Base-by-base conservation (phyloP, 2,329 filamentous ascomycete species). In the Penicillium sp. region DNA sequence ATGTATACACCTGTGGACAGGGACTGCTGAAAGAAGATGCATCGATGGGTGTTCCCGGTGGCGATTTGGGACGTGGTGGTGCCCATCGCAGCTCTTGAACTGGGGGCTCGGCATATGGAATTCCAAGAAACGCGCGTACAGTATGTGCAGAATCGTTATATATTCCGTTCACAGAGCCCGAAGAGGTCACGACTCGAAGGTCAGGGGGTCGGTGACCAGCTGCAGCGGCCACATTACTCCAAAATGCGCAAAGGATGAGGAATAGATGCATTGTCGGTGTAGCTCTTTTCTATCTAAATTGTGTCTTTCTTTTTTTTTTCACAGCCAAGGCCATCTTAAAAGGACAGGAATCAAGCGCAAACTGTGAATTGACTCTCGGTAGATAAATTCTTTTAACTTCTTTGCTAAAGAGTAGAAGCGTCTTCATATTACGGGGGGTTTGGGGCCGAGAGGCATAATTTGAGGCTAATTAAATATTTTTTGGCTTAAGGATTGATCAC, bases 21-120 rank as follows among this genome's bases (percentile, higher is more conserved):
- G 57, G 49, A 1, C 50, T 48, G 2, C 53, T 45, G 7, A 59
- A 61, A 77, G 76, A 46, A 2, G 55, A 49, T 2, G 58, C 64
- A 41, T 63, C 39, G 4, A 62, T 43, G 3, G 47, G 40, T 1
- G 68, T 64, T 5, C 67, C 66, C 4, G 76, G 72, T 8, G 71
- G 60, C 2, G 39, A 27, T 31, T 55, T 65, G 1, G 48, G 55
- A 21, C 60, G 64, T 1, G 76, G 68, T 2, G 69, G 72, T 8
- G 70, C 69, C 52, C 80, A 81, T 16, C 79, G 73, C 8, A 69
- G 68, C n/a, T 77, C 67, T 0, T 75, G 76, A 0, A 68, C 72
- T 15, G 79, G 78, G 3, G 78, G 73, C 3, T 76, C 63, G 0
- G 76, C 79, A 50, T 80, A 81, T 0, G 78, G 79, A 5, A 81